A percentile compares a stretch with the other conserved stretches of the same genome.
Conservation (phyloP, 345 rosid species). For the Chamaenerion angustifolium region DNA sequence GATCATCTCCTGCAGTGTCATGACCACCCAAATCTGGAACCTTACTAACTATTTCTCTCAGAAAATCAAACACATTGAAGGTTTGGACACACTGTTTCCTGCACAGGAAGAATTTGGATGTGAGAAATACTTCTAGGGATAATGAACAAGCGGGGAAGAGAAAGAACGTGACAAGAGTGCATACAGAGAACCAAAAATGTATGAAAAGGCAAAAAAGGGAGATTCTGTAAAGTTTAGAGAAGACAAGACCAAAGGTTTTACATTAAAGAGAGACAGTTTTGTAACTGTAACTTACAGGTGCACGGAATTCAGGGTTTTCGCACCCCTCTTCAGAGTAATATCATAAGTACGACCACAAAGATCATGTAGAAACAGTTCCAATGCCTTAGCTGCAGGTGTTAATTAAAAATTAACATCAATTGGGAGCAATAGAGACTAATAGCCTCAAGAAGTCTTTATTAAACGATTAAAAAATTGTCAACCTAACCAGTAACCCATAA, state of each 20-base stretch:
- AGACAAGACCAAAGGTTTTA: no score
- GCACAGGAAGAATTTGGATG: neutral
- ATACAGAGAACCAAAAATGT: neutral
- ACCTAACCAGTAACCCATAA: conserved; percentile 1
- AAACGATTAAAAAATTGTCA: neutral
- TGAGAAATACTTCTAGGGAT: neutral
- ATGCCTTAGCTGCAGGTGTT: conserved; percentile 45
- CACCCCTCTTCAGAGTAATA: conserved; percentile 41
- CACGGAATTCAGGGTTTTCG: conserved; percentile 38
- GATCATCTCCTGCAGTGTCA: conserved; percentile 29
- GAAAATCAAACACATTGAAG: conserved; percentile 26
- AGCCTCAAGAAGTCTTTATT: neutral
- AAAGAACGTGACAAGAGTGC: neutral
- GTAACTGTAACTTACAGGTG: conserved; percentile 46
- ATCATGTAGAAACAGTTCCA: conserved; percentile 62
- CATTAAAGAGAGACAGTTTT: neutral
- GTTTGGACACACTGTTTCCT: conserved; percentile 25
- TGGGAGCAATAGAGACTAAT: neutral
- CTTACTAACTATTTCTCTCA: conserved; percentile 33
- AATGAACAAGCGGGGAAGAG: neutral
- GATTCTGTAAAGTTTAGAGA: neutral
- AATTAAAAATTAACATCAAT: neutral
- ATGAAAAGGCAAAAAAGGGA: neutral
- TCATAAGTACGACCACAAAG: conserved; percentile 54
- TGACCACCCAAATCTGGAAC: conserved; percentile 43